Evolutionary conservation across 306 rosid genomes (phyloP).

Genomic region (Mimosa bimucronata): DNA sequence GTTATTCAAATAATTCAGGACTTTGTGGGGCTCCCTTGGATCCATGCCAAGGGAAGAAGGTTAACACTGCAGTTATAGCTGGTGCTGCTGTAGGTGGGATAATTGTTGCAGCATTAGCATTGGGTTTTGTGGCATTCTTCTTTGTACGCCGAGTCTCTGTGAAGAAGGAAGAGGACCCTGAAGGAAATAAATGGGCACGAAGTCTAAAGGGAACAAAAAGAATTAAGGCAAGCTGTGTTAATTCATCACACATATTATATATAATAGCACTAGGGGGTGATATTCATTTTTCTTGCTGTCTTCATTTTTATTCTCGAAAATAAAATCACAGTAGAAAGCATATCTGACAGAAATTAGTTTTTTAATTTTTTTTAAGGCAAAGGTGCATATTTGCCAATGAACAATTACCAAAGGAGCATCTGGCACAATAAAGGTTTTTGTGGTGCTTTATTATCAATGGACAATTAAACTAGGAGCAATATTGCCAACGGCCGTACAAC

Average conservation of each 20-base stretch:
- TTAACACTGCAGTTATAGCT: constrained; percentile 65
- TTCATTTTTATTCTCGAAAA: constrained; percentile 10
- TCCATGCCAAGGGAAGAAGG: constrained; percentile 35
- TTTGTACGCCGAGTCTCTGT: constrained; percentile 58
- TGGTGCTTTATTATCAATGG: no score
- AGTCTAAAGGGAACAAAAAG: constrained; percentile 76
- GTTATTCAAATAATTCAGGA: constrained; percentile 66
- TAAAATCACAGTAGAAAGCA: constrained; percentile 18
- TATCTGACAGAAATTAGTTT: background rate
- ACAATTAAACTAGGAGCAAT: no score
- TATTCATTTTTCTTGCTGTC: constrained; percentile 18
- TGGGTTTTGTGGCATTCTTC: constrained; percentile 64
- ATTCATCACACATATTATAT: background rate
- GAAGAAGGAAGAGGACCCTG: constrained; percentile 85
- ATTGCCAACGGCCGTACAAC: no score
- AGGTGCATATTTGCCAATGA: no score
- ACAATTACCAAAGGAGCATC: no score
- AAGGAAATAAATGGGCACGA: constrained; percentile 95
- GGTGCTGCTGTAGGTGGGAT: constrained; percentile 82
- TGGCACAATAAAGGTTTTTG: no score
- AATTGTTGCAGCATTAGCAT: constrained; percentile 59
- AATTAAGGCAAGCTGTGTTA: constrained; percentile 66
- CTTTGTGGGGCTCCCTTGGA: constrained; percentile 59
- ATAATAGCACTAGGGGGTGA: background rate
- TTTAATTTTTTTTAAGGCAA: background rate